A percentile compares a stretch with the other conserved stretches of the same genome.
These are phyloP conservation scores for Recurvomyces mirabilis DNA, from an alignment of 495 filamentous ascomycete genomes.

Conservation along the genomic window DNA sequence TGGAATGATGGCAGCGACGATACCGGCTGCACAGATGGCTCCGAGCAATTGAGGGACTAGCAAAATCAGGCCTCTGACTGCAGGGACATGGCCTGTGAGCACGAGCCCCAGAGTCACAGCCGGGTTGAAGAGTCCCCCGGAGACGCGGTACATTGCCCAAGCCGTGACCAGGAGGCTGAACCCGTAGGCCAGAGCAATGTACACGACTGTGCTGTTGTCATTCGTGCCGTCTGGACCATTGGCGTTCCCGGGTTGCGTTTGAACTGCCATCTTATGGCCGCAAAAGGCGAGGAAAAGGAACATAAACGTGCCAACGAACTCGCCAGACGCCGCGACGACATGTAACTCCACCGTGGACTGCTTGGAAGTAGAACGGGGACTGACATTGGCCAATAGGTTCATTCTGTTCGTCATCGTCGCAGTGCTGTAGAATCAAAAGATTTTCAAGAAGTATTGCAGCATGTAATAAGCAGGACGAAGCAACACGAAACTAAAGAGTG, in stretches of 20 bases:
- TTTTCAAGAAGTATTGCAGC: too few species aligned
- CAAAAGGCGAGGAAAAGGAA: constrained; percentile 71
- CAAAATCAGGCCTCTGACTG: constrained; percentile 38
- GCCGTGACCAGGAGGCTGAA: constrained; percentile 66
- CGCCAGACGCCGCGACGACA: constrained; percentile 52
- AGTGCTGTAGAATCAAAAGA: too few species aligned
- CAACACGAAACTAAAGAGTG: too few species aligned
- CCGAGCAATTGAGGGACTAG: constrained; percentile 44
- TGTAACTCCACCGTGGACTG: too few species aligned
- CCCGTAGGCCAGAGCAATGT: constrained; percentile 60
- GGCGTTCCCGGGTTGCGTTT: constrained; percentile 62
- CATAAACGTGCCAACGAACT: constrained; percentile 70
- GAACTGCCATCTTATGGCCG: constrained; percentile 38
- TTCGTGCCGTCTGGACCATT: constrained; percentile 27
- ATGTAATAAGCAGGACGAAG: too few species aligned
- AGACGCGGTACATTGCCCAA: constrained; percentile 72
- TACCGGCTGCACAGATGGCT: constrained; percentile 46
- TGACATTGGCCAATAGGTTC: too few species aligned
- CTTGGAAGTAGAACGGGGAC: too few species aligned
- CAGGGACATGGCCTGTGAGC: constrained; percentile 42
- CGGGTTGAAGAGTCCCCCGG: constrained; percentile 58
- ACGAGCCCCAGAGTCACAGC: constrained; percentile 48
- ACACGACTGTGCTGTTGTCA: constrained; percentile 39
- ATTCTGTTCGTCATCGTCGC: too few species aligned
- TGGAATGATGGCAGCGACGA: constrained; percentile 52